Evolutionary conservation across 202 grass and related monocot genomes (phyloP).

Genomic region (Zoysia matrella): DNA sequence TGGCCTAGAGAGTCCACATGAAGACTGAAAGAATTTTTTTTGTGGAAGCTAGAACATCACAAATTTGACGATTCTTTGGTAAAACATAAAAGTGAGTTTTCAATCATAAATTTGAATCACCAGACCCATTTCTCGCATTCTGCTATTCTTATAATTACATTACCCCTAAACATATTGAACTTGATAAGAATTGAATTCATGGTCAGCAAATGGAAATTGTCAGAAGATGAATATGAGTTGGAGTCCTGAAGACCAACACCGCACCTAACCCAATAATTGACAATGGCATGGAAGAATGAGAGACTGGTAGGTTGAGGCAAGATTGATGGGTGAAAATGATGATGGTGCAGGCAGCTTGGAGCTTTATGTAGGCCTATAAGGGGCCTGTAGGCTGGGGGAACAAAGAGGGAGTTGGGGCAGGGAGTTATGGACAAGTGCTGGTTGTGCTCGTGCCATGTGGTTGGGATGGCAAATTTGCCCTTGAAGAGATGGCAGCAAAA

Average conservation of each 20-base stretch:
- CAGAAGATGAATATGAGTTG: conserved; percentile 41
- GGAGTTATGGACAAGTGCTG: conserved; percentile 46
- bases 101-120: not conserved
- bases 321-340: conserved; percentile 46
- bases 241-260: conserved; percentile 48
- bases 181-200: conserved; percentile 28
- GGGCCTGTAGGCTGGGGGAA: conserved; percentile 51
- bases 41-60: not conserved
- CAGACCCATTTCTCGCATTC: not conserved
- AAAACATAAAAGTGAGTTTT: not conserved
- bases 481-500: conserved; percentile 52
- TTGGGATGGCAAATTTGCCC: conserved; percentile 36
- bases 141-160: conserved; percentile 14
- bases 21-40: conserved; percentile 11
- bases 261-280: conserved; percentile 42
- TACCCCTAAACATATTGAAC: conserved; percentile 1
- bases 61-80: not conserved
- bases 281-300: conserved; percentile 40
- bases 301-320: conserved; percentile 58
- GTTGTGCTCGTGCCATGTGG: conserved; percentile 45
- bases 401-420: conserved; percentile 52
- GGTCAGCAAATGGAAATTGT: conserved; percentile 14
- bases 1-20: not conserved
- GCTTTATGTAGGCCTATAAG: conserved; percentile 58
- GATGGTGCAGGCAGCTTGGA: conserved; percentile 46